Evolutionary conservation across 2,329 filamentous ascomycete genomes (phyloP).

Genomic region (Epichloe brachyelytri): DNA sequence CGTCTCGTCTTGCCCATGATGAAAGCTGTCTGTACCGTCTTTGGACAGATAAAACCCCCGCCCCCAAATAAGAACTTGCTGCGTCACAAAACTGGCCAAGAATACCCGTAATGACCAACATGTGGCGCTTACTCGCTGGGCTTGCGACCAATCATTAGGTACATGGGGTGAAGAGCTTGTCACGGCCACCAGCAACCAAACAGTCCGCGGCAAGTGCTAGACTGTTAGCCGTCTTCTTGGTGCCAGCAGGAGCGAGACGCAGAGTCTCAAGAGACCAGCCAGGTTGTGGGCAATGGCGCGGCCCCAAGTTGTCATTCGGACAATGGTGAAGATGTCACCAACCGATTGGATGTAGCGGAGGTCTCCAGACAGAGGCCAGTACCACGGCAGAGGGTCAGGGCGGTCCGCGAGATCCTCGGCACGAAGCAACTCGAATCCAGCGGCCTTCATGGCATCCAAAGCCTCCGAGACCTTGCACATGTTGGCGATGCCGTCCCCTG

Average conservation of each 20-base stretch:
- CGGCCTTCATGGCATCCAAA: slow-evolving; percentile 68
- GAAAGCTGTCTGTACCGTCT: neutral
- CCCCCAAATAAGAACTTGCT: neutral
- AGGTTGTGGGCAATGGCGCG: slow-evolving; percentile 63
- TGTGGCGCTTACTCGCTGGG: slow-evolving; percentile 28
- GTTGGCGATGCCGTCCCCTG: slow-evolving; percentile 90
- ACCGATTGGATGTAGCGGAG: slow-evolving; percentile 70
- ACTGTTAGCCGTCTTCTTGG: slow-evolving; percentile 90
- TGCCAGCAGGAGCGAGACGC: slow-evolving; percentile 65
- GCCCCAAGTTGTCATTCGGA: slow-evolving; percentile 79
- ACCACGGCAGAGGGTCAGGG: slow-evolving; percentile 73
- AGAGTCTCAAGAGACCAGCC: slow-evolving; percentile 61
- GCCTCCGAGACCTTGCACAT: slow-evolving; percentile 85
- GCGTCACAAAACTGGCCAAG: neutral
- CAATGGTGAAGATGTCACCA: slow-evolving; percentile 69
- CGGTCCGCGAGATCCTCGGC: slow-evolving; percentile 78
- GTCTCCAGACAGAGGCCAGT: slow-evolving; percentile 80
- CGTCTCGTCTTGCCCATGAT: neutral
- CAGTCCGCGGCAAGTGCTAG: slow-evolving; percentile 71
- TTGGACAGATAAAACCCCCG: neutral
- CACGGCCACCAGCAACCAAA: slow-evolving; percentile 71
- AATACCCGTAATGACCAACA: too few species aligned
- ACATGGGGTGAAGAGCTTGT: slow-evolving; percentile 98
- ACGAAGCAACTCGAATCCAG: slow-evolving; percentile 72
- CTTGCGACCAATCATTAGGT: slow-evolving; percentile 89